Evolutionary conservation across 805 yeast genomes (phyloP).

Genomic region (Suhomyces vadensis): DNA sequence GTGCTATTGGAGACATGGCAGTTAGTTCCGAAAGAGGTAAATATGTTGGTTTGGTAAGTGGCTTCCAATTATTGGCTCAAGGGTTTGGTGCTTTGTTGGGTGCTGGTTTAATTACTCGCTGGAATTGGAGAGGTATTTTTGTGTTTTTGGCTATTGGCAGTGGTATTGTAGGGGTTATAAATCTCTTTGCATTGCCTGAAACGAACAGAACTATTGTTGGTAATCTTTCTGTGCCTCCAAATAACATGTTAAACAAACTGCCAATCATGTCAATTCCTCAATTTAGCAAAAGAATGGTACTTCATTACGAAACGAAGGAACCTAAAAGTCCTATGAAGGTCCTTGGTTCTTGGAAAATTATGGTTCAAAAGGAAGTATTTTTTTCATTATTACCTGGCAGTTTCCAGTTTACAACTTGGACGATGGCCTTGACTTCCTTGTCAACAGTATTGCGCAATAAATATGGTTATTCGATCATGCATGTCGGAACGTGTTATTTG

Average conservation of each 20-base stretch:
- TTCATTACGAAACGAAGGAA: slow-evolving; percentile 2
- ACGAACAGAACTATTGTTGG: slow-evolving; percentile 74
- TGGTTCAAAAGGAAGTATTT: slow-evolving; percentile 45
- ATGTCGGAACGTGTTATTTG: slow-evolving; percentile 70
- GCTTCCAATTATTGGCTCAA: slow-evolving; percentile 68
- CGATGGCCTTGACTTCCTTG: slow-evolving; percentile 64
- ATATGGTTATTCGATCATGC: slow-evolving; percentile 53
- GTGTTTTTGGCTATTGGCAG: slow-evolving; percentile 72
- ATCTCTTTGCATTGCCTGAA: slow-evolving; percentile 58
- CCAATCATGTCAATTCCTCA: slow-evolving; percentile 35
- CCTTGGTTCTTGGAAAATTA: slow-evolving; percentile 41
- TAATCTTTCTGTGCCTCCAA: slow-evolving; percentile 65
- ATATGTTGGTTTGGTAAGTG: slow-evolving; percentile 63
- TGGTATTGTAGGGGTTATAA: slow-evolving; percentile 41
- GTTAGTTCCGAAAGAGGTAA: slow-evolving; percentile 68
- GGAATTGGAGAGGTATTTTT: slow-evolving; percentile 73
- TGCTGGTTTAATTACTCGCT: slow-evolving; percentile 37
- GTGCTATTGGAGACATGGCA: slow-evolving; percentile 74
- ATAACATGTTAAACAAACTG: slow-evolving; percentile 39
- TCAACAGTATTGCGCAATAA: slow-evolving; percentile 51
- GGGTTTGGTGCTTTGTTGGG: slow-evolving; percentile 78
- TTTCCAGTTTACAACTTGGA: slow-evolving; percentile 68
- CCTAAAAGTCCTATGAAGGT: slow-evolving; percentile 8
- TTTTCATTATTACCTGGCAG: slow-evolving; percentile 58
- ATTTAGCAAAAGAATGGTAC: not conserved